phyloP scores from a whole-genome alignment of 768 basidiomycete species.

The Amyloporia xantha region DNA sequence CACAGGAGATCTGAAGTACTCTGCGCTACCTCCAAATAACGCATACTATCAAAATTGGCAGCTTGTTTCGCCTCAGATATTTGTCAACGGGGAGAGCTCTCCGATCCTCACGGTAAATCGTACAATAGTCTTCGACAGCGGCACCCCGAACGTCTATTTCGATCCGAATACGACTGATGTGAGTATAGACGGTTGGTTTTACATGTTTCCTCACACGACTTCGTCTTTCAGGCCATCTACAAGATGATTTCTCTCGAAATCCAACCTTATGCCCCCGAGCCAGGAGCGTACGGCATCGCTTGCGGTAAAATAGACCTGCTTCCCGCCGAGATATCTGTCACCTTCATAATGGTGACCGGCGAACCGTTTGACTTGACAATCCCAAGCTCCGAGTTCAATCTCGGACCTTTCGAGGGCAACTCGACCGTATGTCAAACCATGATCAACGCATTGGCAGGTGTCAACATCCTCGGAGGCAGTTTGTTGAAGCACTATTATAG shows the following conservation, averaged over 20 bases:
- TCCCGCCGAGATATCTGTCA: conserved; percentile 45
- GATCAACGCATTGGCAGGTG: conserved; percentile 51
- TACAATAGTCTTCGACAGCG: conserved; percentile 49
- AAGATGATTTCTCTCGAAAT: conserved; percentile 53
- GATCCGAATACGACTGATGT: conserved; percentile 44
- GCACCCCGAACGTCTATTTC: conserved; percentile 51
- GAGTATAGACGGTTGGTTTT: conserved; percentile 1
- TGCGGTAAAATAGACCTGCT: conserved; percentile 40
- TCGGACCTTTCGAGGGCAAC: conserved; percentile 49
- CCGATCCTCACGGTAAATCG: conserved; percentile 32
- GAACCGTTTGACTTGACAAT: conserved; percentile 48
- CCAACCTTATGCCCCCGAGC: conserved; percentile 41
- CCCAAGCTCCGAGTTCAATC: conserved; percentile 49
- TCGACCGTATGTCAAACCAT: conserved; percentile 47
- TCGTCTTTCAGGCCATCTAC: conserved; percentile 44
- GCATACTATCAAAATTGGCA: conserved; percentile 43
- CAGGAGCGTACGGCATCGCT: conserved; percentile 44
- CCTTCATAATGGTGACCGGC: conserved; percentile 43
- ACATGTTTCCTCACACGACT: not conserved
- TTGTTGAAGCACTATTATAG: conserved; percentile 55
- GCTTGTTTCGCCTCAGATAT: conserved; percentile 38
- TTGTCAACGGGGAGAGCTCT: conserved; percentile 47
- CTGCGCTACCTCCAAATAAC: conserved; percentile 34
- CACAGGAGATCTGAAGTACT: conserved; percentile 37
- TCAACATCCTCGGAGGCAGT: conserved; percentile 46